Base-by-base conservation (phyloP, 2,329 filamentous ascomycete species). In the Bipolaris gigantea region DNA sequence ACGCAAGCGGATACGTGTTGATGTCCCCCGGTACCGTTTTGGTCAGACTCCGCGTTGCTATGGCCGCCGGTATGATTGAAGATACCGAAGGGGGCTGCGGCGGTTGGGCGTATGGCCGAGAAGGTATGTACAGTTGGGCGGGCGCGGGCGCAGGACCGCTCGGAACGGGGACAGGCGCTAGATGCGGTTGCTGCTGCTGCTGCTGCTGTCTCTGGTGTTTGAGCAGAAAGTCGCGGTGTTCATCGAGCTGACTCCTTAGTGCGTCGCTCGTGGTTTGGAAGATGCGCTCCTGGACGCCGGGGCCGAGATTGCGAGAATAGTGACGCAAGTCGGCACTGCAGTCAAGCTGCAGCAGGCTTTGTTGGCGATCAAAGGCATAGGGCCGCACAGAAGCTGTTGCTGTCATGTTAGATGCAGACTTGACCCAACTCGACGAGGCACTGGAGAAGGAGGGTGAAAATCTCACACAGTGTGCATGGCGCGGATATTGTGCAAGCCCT, bases 241-340 rank as follows among this genome's bases (percentile, higher is more conserved):
- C 50, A 38, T 64, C 62, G n/a, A 64, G 36, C 25, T 64, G 62
- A 30, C 55, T 57, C 33, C 60, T 51, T 39, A 63, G 53, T 30
- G 57, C 58, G n/a, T 64, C 60, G 55, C 59, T 62, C 30, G 58
- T 60, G 7, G 57, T 52, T 39, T 64, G 56, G 23, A 64, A 64
- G 47, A 58, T 55, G 34, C 55, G 53, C 30, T 61, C 61, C 48
- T 63, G 62, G 34, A 63, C 62, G 41, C 62, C 61, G 19, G 62
- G 62, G 16, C 62, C 62, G 41, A 65, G 61, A 32, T 62, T 56
- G 47, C 62, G 61, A 27, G 61, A 61, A 44, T 63, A 65, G 23
- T 55, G 59, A 35, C 39, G 58, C 33, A 65, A 42, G 52, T 65
- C 62, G 30, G 61, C 54, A 42, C 62, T 65, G 55, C 62, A 65